Base-by-base conservation (phyloP, 495 filamentous ascomycete species). In the Aspergillus affinis region DNA sequence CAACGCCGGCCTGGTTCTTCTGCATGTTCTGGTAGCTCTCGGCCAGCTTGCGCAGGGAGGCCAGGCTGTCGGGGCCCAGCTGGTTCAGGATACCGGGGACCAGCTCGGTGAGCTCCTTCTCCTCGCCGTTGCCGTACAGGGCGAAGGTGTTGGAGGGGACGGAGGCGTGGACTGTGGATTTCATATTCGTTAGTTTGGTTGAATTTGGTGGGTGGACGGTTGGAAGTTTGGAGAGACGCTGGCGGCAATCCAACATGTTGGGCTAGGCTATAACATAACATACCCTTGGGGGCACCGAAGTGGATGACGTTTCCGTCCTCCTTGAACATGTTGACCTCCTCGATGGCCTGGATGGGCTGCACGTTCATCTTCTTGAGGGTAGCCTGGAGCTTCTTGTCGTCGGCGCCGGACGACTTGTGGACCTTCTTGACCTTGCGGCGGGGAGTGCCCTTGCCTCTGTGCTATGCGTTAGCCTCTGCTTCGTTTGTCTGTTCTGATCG, bases 291-390 rank as follows among this genome's bases (percentile, higher is more conserved):
- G 64, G 90, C 90, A 69, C 90, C 86, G 76, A 98, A 98, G 85
- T 98, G 94, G 74, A 98, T 98, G 76, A 98, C 94, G 78, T 98
- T 98, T 69, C 94, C 94, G 71, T 98, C 94, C 76, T 90, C 88
- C 86, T 98, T 98, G 88, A 98, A 98, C 95, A 98, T 98, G 86
- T 98, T 98, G 73, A 98, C 94, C 82, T 98, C 94, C 86, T 98
- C 94, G 68, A 98, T 98, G 58, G 88, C 91, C 83, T 96, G 93
- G 81, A 98, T 97, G 70, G 94, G 92, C 82, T 94, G 92, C 55
- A 92, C 90, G 78, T 92, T 94, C 77, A 96, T 85, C 85, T 96
- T 96, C 88, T 95, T 96, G 45, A 96, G 82, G 57, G 92, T 81
- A 47, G 89, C 85, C 81, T 98, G 94, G 41, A 98, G 90, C 86